These are phyloP conservation scores for Sindora glabra DNA, from an alignment of 306 rosid genomes.

Conservation along the genomic window DNA sequence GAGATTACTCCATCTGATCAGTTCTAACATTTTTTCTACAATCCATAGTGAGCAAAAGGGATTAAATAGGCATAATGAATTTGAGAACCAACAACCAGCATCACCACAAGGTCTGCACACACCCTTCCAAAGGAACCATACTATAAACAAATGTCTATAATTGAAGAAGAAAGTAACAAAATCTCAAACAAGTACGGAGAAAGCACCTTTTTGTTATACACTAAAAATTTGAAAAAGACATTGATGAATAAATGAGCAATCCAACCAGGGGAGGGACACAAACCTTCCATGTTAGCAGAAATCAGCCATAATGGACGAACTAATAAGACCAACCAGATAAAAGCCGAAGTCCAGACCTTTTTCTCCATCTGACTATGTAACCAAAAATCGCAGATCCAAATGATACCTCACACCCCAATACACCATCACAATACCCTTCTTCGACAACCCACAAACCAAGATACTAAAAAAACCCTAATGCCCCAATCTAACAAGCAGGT, in stretches of 20 bases:
- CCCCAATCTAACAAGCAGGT: conserved; percentile 30
- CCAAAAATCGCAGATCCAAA: conserved; percentile 80
- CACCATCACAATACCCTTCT: conserved; percentile 39
- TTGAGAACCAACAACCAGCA: background rate
- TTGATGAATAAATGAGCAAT: conserved; percentile 9
- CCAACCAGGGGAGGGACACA: background rate
- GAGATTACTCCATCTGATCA: background rate
- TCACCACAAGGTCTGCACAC: background rate
- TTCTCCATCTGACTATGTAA: conserved; percentile 52
- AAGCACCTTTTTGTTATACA: background rate
- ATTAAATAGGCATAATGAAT: background rate
- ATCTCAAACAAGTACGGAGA: background rate
- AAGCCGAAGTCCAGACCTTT: conserved; percentile 43
- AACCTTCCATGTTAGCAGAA: conserved; percentile 98
- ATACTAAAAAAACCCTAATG: conserved; percentile 33
- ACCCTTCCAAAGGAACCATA: background rate
- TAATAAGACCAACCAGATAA: conserved; percentile 43
- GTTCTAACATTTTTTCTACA: conserved; percentile 10
- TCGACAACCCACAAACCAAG: background rate
- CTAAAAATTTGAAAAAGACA: no score
- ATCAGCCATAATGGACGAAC: conserved; percentile 63
- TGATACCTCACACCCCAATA: conserved; percentile 30
- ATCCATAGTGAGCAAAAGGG: no score
- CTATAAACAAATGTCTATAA: background rate
- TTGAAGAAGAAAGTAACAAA: background rate